Evolutionary conservation across 805 yeast species (phyloP).

Genomic region (Hagleromyces aurorensis): DNA sequence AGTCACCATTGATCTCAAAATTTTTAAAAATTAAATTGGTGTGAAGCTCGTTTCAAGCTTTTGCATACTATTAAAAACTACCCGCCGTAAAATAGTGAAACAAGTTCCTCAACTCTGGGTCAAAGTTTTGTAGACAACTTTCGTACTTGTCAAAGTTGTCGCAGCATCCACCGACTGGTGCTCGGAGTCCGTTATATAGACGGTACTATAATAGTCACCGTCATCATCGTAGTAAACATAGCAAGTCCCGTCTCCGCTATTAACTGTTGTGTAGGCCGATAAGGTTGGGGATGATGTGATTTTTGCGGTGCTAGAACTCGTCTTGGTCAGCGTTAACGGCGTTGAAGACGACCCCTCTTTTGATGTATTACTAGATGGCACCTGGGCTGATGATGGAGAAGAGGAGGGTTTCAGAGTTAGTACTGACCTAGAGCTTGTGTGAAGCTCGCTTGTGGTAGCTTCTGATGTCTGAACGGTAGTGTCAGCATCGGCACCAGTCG

Average conservation of each 20-base stretch:
- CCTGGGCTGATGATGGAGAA: slow-evolving; percentile 4
- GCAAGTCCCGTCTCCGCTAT: slow-evolving; percentile 20
- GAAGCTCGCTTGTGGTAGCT: slow-evolving; percentile 3
- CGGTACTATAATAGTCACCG: slow-evolving; percentile 27
- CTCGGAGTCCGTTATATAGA: slow-evolving; percentile 21
- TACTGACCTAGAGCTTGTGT: slow-evolving; percentile 4
- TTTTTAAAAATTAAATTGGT: too few relatives aligned
- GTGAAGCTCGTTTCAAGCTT: too few relatives aligned
- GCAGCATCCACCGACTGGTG: slow-evolving; percentile 31
- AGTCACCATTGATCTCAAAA: too few relatives aligned
- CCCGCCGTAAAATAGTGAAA: too few relatives aligned
- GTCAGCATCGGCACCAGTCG: slow-evolving; percentile 4
- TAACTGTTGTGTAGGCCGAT: slow-evolving; percentile 8
- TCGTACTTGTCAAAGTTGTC: slow-evolving; percentile 30
- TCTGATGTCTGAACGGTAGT: slow-evolving; percentile 5
- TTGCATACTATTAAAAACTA: too few relatives aligned
- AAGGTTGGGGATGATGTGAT: slow-evolving; percentile 2
- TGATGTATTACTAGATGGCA: slow-evolving; percentile 8
- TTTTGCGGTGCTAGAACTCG: slow-evolving; percentile 2
- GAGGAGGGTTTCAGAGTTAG: slow-evolving; percentile 6
- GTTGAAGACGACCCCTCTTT: slow-evolving; percentile 6
- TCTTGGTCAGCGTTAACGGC: slow-evolving; percentile 3
- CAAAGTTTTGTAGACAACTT: slow-evolving; percentile 20
- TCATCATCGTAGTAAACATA: slow-evolving; percentile 19
- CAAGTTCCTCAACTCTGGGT: slow-evolving; percentile 5